Evolutionary conservation across 2,329 filamentous ascomycete genomes (phyloP), one percentile per base, ranked within the genome.

Genomic region (Aspergillus brasiliensis): DNA sequence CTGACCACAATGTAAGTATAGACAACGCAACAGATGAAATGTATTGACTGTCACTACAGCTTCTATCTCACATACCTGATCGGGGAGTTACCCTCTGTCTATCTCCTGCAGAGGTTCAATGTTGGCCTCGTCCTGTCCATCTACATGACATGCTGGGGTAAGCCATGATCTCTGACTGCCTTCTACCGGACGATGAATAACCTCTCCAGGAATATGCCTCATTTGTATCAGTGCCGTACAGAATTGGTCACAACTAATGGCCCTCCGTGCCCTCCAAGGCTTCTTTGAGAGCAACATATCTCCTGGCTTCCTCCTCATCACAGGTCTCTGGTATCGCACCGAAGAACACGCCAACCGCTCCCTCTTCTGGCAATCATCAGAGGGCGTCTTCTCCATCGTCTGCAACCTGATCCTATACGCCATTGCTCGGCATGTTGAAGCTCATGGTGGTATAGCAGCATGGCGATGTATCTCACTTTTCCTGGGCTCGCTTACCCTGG

Each of bases 391-490:
- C n/a, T 48, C 25, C 11, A 17, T 47, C 17, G 17, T 55, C 27
- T 27, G 21, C 15, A 55, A 44, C 8, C n/a, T 48, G 27, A 42
- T 56, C 5, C 10, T 34, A 3, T 42, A 27, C 19, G 40, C 19
- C 10, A 55, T 55, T 27, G 51, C 21, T 8, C 23, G 53, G 3
- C 38, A 42, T 5, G 38, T 42, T 19, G 38, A 42, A 42, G 38
- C 38, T 7, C 38, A 42, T 10, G 38, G 38, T 13, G 38, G 38
- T n/a, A 19, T 42, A 8, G 38, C n/a, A 3, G 38, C 38, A 5
- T 57, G 54, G 54, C 34, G 31, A 17, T 48, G 54, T 13, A 57
- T 57, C 31, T 57, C 31, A 2, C 31, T 57, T 7, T 57, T 51
- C 5, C 34, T 57, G 2, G 54, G 54, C 31, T 31, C 19, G 5